These are phyloP conservation scores for Rhynchosporium secalis DNA, from an alignment of 2,329 filamentous ascomycete genomes.

Conservation along the genomic window DNA sequence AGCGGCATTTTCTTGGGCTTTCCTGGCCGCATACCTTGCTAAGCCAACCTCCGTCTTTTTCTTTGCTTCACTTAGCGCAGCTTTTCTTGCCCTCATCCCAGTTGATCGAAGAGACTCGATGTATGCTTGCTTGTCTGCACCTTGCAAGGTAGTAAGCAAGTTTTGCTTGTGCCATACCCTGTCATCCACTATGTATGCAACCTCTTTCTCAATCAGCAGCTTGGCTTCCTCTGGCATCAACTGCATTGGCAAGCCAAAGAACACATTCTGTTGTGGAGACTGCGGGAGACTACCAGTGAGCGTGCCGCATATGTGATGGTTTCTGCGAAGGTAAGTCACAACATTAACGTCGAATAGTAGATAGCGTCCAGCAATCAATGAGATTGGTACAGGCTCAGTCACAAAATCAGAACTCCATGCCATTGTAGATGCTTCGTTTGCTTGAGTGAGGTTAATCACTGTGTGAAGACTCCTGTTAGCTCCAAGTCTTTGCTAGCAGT, in stretches of 20 bases:
- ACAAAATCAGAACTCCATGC: conserved; percentile 24
- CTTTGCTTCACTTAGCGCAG: conserved; percentile 36
- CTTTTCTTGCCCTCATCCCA: conserved; percentile 50
- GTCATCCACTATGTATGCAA: conserved; percentile 82
- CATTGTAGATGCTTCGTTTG: conserved; percentile 21
- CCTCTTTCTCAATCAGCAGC: conserved; percentile 73
- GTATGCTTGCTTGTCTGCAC: conserved; percentile 62
- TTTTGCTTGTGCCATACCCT: conserved; percentile 65
- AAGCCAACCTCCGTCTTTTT: conserved; percentile 34
- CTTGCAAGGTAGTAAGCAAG: conserved; percentile 56
- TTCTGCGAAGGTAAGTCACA: conserved; percentile 73
- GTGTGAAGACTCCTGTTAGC: conserved; percentile 19
- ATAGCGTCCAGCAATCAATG: conserved; percentile 76
- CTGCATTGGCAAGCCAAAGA: conserved; percentile 84
- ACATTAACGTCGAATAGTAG: conserved; percentile 86
- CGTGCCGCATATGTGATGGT: conserved; percentile 82
- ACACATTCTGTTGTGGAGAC: conserved; percentile 91
- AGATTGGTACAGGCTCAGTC: conserved; percentile 71
- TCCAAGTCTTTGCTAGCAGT: conserved; percentile 9
- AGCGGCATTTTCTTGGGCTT: conserved; percentile 22
- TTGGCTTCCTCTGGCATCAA: conserved; percentile 88
- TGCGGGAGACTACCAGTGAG: conserved; percentile 87
- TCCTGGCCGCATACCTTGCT: conserved; percentile 34
- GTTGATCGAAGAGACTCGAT: conserved; percentile 52
- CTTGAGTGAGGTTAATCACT: neutral